These are phyloP conservation scores for Solanum medicagineum DNA, from an alignment of 257 asterid species.

Conservation along the genomic window DNA sequence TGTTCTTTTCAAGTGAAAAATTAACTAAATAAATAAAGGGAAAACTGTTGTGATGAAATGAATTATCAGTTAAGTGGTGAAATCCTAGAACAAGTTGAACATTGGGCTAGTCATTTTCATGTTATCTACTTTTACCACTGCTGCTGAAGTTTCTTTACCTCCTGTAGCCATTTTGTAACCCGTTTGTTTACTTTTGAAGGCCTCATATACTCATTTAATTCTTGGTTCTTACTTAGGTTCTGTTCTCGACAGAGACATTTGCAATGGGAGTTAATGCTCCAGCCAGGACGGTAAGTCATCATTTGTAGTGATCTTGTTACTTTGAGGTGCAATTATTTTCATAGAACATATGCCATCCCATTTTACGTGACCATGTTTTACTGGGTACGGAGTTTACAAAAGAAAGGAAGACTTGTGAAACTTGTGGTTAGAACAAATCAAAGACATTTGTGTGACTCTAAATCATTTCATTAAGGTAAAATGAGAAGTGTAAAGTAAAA, in stretches of 20 bases:
- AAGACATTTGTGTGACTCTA: not conserved
- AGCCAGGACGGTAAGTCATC: slow-evolving; percentile 78
- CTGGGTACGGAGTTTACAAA: not conserved
- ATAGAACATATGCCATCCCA: not conserved
- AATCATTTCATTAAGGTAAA: not conserved
- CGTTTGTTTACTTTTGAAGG: not conserved
- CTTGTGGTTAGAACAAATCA: not conserved
- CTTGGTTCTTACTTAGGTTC: slow-evolving; percentile 39
- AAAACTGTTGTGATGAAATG: not conserved
- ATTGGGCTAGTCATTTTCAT: not conserved
- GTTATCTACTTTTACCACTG: not conserved
- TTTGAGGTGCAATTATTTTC: not conserved
- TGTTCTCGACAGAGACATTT: slow-evolving; percentile 97
- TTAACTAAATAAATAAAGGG: not conserved
- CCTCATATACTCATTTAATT: not conserved
- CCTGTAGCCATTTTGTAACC: not conserved
- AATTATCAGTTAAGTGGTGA: not conserved
- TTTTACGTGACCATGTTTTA: not conserved
- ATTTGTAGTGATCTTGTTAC: not conserved
- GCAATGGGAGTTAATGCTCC: slow-evolving; percentile 99
- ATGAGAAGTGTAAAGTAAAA: not conserved
- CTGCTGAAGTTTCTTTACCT: not conserved
- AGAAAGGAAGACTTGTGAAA: not conserved
- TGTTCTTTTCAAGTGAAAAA: not conserved
- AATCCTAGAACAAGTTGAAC: not conserved